These are phyloP conservation scores for Sporothrix luriei DNA, from an alignment of 2,329 filamentous ascomycete species.

Conservation along the genomic window DNA sequence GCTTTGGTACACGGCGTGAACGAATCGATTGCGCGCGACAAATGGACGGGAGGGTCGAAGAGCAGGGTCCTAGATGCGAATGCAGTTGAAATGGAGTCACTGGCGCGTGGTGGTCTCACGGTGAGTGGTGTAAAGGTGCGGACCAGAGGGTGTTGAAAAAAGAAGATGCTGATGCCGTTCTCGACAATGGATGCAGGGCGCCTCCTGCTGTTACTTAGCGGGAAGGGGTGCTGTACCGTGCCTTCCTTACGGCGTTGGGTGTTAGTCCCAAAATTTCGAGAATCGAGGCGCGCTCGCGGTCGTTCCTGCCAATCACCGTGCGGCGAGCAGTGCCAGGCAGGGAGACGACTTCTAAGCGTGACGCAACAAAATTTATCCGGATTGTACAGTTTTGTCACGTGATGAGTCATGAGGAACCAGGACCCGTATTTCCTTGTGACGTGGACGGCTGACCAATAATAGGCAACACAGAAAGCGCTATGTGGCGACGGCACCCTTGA, in stretches of 20 bases:
- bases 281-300: constrained; percentile 30
- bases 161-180: constrained; percentile 23
- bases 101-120: constrained; percentile 20
- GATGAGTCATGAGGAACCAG: not conserved
- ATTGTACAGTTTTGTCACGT: not conserved
- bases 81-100: not conserved
- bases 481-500: constrained; percentile 24
- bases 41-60: not conserved
- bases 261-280: constrained; percentile 31
- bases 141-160: constrained; percentile 8
- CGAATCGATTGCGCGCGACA: constrained; percentile 23
- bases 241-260: not conserved
- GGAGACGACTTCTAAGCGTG: not conserved
- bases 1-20: constrained; percentile 9
- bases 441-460: constrained; percentile 29
- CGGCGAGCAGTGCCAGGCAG: not conserved
- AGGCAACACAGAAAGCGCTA: constrained; percentile 22
- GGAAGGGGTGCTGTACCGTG: constrained; percentile 16
- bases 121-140: constrained; percentile 19
- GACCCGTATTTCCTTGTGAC: constrained; percentile 23
- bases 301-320: constrained; percentile 28
- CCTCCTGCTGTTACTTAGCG: constrained; percentile 16
- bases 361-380: constrained; percentile 8
- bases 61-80: not conserved
- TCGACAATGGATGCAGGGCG: constrained; percentile 23